Base-by-base conservation (phyloP, 208 protist species). In the Naegleria fowleri region DNA sequence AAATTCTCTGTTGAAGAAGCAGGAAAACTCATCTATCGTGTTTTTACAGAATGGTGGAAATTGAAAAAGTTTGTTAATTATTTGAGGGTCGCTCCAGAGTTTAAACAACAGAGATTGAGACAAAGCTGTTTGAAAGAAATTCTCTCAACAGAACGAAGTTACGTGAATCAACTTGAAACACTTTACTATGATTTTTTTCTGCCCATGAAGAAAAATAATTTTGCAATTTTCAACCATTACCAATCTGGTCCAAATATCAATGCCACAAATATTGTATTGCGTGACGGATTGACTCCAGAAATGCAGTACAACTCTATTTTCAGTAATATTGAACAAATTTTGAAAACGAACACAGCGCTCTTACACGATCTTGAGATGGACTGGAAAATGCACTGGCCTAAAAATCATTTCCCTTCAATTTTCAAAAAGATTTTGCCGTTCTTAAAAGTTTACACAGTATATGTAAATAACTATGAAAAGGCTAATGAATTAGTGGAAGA, bases 281-380 rank as follows among this genome's bases (percentile, higher is more conserved):
- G 33, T 58, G 25, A 79, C 41, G 33, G 29, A 2, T 11, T n/a
- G 7, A 87, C 19, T 43, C 25, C 25, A 29, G 41, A 86, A 83
- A 51, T 85, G 59, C 90, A 93, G n/a, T 58, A 90, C 22, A 89
- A 92, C 1, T 43, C 19, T 38, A 86, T 93, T n/a, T 93, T 93
- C 38, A 83, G 55, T 75, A 93, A 93, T 59, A 88, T 93, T 79
- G 89, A 88, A 1, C 51, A 90, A 38, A 91, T 93, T 48, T 85
- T 51, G 13, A 52, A 92, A 19, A 88, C 88, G 43, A 93, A 93
- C 85, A 91, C 43, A 29, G 43, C 52, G 3, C 59, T 93, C 16
- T 75, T 92, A n/a, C 40, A n/a, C 16, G 79, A 88, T 19, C 43
- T 93, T 36, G 55, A 91, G 52, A 87, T 88, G 7, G 55, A 83